Percentiles rank a stretch among this genome's conserved stretches.
Conservation (phyloP, 2,329 filamentous ascomycete species). For the Periconia macrospinosa region DNA sequence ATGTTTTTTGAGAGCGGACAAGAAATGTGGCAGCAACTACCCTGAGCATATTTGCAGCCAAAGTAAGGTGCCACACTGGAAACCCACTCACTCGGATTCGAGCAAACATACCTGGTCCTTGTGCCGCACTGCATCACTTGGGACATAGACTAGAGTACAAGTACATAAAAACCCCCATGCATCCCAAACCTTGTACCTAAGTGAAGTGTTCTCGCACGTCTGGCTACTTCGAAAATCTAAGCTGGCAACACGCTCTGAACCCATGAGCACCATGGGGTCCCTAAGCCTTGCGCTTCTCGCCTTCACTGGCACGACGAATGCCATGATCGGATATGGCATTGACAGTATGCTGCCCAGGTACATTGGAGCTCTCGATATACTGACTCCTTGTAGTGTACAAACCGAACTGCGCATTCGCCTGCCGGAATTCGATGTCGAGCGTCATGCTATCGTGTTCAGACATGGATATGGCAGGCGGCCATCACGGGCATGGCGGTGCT, state of each 20-base stretch:
- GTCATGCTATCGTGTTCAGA: conserved; percentile 11
- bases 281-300: neutral
- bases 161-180: neutral
- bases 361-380: neutral
- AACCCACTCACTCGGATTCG: too few relatives aligned
- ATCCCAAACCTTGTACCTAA: neutral
- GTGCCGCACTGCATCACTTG: neutral
- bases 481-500: conserved; percentile 1
- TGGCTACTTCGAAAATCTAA: neutral
- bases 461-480: conserved; percentile 1
- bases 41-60: too few relatives aligned
- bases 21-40: too few relatives aligned
- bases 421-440: conserved; percentile 8
- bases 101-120: too few relatives aligned
- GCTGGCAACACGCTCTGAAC: neutral
- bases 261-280: neutral
- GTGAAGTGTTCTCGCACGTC: neutral
- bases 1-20: too few relatives aligned
- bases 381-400: conserved; percentile 6
- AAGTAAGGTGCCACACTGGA: too few relatives aligned
- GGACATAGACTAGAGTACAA: too few relatives aligned
- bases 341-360: conserved; percentile 1
- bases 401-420: conserved; percentile 18
- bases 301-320: conserved; percentile 1
- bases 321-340: conserved; percentile 15